Percentiles rank a stretch among this genome's conserved stretches.
phyloP scores from a whole-genome alignment of 208 protist species.

The Leishmania aethiopica region DNA sequence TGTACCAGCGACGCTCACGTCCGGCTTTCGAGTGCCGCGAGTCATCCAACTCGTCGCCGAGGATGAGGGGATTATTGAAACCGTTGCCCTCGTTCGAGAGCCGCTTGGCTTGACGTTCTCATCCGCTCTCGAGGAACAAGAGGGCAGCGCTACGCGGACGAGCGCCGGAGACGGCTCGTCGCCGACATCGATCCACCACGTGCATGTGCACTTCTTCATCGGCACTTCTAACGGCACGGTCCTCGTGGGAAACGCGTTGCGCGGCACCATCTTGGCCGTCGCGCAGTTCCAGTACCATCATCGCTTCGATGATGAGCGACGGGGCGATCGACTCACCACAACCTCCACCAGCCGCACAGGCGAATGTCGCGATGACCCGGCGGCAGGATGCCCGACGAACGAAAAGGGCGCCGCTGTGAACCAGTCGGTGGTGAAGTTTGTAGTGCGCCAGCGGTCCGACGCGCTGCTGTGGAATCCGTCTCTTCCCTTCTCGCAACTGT shows the following conservation, averaged over 20 bases:
- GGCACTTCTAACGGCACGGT: slow-evolving; percentile 83
- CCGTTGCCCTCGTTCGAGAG: slow-evolving; percentile 59
- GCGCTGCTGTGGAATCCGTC: slow-evolving; percentile 39
- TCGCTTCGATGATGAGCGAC: slow-evolving; percentile 11
- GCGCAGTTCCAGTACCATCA: slow-evolving; percentile 66
- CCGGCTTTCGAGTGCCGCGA: slow-evolving; percentile 50
- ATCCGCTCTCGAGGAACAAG: slow-evolving; percentile 3
- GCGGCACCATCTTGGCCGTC: slow-evolving; percentile 71
- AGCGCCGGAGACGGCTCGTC: neutral
- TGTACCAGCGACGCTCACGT: slow-evolving; percentile 23
- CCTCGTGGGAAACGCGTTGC: slow-evolving; percentile 78
- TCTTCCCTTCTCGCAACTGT: slow-evolving; percentile 11
- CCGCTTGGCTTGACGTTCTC: neutral
- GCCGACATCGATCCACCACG: slow-evolving; percentile 5
- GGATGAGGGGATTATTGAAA: slow-evolving; percentile 74
- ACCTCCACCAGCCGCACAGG: neutral
- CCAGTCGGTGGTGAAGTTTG: slow-evolving; percentile 65
- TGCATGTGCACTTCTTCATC: slow-evolving; percentile 85
- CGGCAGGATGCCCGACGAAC: neutral
- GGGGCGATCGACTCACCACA: slow-evolving; percentile 14
- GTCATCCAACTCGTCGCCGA: slow-evolving; percentile 60
- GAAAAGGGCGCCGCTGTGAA: slow-evolving; percentile 13
- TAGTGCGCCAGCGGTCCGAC: slow-evolving; percentile 27
- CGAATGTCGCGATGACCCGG: neutral
- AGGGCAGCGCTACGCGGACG: neutral